Percentiles rank a stretch among this genome's conserved stretches.
phyloP scores from a whole-genome alignment of 352 stramenopile genomes.

The Globisporangium spinosum region DNA sequence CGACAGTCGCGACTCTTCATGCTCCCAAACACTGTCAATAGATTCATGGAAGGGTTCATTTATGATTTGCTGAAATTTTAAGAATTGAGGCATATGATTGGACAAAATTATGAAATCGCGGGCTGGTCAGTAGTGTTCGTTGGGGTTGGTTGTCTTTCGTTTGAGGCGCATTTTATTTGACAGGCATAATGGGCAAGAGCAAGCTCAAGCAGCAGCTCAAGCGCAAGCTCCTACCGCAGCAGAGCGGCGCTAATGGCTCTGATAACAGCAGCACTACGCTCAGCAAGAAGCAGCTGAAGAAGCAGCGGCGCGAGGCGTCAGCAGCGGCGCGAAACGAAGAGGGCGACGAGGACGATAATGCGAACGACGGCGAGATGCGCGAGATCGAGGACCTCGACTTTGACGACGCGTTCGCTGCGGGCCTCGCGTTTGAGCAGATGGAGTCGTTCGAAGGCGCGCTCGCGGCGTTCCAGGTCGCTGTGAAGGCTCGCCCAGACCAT shows the following conservation, averaged over 20 bases:
- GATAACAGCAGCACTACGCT: background rate
- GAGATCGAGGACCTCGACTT: slow-evolving; percentile 51
- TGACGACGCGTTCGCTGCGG: slow-evolving; percentile 55
- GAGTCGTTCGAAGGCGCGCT: slow-evolving; percentile 44
- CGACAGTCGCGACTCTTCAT: slow-evolving; percentile 2
- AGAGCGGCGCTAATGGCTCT: background rate
- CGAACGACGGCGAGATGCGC: slow-evolving; percentile 20
- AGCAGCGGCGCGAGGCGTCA: slow-evolving; percentile 17
- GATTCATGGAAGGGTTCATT: background rate
- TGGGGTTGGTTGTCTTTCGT: background rate
- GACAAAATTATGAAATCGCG: background rate
- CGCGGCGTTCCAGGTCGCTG: slow-evolving; percentile 37
- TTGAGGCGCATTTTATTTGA: background rate
- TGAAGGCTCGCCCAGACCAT: slow-evolving; percentile 37
- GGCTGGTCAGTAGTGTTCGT: slow-evolving; percentile 7
- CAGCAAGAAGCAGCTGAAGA: slow-evolving; percentile 23
- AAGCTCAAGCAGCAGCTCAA: slow-evolving; percentile 36
- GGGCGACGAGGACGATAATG: slow-evolving; percentile 23
- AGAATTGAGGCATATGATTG: background rate
- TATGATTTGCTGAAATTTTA: background rate
- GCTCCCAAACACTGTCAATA: background rate
- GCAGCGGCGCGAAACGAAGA: slow-evolving; percentile 22
- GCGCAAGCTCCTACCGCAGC: slow-evolving; percentile 15
- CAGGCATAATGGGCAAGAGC: slow-evolving; percentile 40
- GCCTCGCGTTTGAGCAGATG: slow-evolving; percentile 63